phyloP scores from a whole-genome alignment of 805 yeast genomes.

The Yarrowia sp. region DNA sequence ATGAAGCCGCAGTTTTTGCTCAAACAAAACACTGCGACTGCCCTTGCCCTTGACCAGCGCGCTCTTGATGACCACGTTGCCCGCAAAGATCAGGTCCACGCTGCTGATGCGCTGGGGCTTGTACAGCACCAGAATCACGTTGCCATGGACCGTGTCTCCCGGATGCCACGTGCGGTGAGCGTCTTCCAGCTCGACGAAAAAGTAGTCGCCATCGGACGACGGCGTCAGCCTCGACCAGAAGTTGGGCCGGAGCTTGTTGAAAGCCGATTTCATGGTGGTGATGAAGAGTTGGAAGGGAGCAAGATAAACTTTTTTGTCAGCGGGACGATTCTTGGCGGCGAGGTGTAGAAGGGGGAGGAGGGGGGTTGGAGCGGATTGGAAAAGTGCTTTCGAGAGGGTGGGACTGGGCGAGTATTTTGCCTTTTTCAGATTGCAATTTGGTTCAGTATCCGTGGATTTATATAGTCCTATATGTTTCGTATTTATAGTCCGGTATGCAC shows the following conservation, averaged over 20 bases:
- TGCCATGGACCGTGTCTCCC: slow-evolving; percentile 53
- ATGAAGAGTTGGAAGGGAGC: background rate
- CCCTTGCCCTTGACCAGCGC: slow-evolving; percentile 36
- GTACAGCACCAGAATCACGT: slow-evolving; percentile 36
- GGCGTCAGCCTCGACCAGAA: slow-evolving; percentile 26
- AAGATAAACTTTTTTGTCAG: slow-evolving; percentile 22
- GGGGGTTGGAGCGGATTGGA: background rate
- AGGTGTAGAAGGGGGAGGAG: background rate
- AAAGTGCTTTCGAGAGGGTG: too few relatives aligned
- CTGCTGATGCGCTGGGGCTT: slow-evolving; percentile 31
- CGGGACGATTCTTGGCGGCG: background rate
- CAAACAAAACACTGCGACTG: slow-evolving; percentile 34
- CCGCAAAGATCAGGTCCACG: slow-evolving; percentile 34
- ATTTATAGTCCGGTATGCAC: slow-evolving; percentile 14
- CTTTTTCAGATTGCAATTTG: background rate
- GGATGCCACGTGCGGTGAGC: slow-evolving; percentile 79
- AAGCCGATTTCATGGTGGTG: slow-evolving; percentile 28
- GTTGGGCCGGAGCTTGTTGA: slow-evolving; percentile 29
- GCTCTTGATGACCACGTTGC: slow-evolving; percentile 35
- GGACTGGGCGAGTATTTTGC: background rate
- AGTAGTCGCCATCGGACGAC: slow-evolving; percentile 39
- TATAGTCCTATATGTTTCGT: background rate
- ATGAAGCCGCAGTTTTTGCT: slow-evolving; percentile 29
- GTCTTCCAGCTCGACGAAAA: slow-evolving; percentile 65
- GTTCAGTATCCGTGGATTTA: background rate